Evolutionary conservation across 1,139 yeast genomes (phyloP).

Genomic region (Candida anutae): DNA sequence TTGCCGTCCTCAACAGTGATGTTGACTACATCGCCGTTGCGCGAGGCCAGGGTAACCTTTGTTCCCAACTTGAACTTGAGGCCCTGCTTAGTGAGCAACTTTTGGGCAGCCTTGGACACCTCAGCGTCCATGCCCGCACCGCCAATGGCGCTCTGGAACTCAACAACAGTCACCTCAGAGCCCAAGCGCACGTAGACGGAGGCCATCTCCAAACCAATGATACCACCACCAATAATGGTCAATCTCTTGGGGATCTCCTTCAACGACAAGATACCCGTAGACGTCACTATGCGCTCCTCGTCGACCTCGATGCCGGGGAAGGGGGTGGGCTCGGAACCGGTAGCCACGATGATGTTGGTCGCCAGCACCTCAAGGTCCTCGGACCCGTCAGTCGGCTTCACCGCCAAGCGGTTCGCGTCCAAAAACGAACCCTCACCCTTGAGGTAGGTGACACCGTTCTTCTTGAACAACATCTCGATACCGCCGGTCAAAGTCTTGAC

Average conservation of each 20-base stretch:
- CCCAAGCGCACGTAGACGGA: slow-evolving; percentile 96
- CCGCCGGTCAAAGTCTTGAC: slow-evolving; percentile 90
- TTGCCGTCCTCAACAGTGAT: slow-evolving; percentile 87
- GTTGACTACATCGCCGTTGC: slow-evolving; percentile 83
- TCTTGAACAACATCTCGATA: slow-evolving; percentile 89
- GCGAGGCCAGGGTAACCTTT: slow-evolving; percentile 78
- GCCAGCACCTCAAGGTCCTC: slow-evolving; percentile 60
- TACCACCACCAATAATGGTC: slow-evolving; percentile 98
- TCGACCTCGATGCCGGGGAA: slow-evolving; percentile 98
- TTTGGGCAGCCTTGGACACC: slow-evolving; percentile 84
- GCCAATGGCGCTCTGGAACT: slow-evolving; percentile 80
- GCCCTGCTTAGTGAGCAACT: slow-evolving; percentile 90
- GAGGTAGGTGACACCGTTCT: slow-evolving; percentile 88
- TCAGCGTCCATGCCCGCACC: slow-evolving; percentile 97
- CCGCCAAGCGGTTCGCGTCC: slow-evolving; percentile 70
- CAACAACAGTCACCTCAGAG: slow-evolving; percentile 88
- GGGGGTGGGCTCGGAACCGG: slow-evolving; percentile 97
- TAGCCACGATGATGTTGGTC: slow-evolving; percentile 88
- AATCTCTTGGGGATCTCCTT: slow-evolving; percentile 87
- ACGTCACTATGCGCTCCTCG: slow-evolving; percentile 93
- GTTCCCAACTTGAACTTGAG: slow-evolving; percentile 87
- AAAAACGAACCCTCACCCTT: slow-evolving; percentile 90
- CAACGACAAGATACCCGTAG: slow-evolving; percentile 85
- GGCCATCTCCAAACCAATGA: slow-evolving; percentile 99
- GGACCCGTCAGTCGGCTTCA: slow-evolving; percentile 82